Percentiles rank a stretch among this genome's conserved stretches.
These are phyloP conservation scores for Vigna angularis DNA, from an alignment of 306 rosid species.

Conservation along the genomic window DNA sequence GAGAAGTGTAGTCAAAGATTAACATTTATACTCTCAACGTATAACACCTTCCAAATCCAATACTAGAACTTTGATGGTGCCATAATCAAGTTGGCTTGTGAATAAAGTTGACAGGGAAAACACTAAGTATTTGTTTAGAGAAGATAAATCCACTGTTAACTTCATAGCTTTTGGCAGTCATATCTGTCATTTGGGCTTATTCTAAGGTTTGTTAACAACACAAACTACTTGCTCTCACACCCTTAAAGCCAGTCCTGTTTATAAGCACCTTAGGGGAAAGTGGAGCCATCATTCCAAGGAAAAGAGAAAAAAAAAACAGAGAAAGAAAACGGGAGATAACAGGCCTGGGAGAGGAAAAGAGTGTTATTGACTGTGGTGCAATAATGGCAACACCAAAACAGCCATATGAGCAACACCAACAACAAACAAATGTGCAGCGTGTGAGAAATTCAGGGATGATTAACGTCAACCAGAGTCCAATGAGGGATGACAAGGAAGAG, in stretches of 20 bases:
- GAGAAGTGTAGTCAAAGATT: constrained; percentile 37
- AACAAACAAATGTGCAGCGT: constrained; percentile 47
- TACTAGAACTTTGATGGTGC: constrained; percentile 36
- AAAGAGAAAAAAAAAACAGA: constrained; percentile 41
- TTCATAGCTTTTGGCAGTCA: constrained; percentile 29
- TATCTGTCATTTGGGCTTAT: constrained; percentile 50
- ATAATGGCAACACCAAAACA: constrained; percentile 77
- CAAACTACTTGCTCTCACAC: constrained; percentile 47
- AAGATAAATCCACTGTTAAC: constrained; percentile 40
- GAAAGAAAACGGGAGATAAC: constrained; percentile 30
- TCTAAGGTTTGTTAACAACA: constrained; percentile 55
- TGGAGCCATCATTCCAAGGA: constrained; percentile 62
- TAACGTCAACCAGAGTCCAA: constrained; percentile 64
- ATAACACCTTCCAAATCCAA: constrained; percentile 40
- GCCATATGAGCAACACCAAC: constrained; percentile 60
- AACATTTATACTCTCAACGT: constrained; percentile 38
- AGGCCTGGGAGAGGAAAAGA: constrained; percentile 35
- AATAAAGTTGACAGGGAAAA: constrained; percentile 58
- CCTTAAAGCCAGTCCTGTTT: constrained; percentile 69
- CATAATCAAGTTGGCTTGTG: constrained; percentile 54
- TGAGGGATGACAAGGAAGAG: constrained; percentile 73
- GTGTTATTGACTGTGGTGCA: constrained; percentile 49
- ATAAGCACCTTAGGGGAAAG: constrained; percentile 66
- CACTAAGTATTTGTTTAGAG: constrained; percentile 45
- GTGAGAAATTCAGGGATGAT: constrained; percentile 64